Evolutionary conservation across 805 yeast genomes (phyloP).

Genomic region (Ogataea glucozyma): DNA sequence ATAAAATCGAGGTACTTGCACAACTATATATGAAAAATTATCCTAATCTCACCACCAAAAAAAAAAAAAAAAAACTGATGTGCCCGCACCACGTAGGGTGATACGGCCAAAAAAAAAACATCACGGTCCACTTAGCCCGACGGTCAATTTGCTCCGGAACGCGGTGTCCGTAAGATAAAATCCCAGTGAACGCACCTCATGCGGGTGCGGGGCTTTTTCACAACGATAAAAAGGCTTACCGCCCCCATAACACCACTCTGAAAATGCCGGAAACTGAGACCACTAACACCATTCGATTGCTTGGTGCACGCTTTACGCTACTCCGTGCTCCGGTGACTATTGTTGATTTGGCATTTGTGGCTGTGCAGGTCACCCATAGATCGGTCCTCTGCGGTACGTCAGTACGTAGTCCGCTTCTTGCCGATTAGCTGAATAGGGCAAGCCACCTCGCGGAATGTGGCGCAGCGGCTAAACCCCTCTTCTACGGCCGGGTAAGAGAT

Average conservation of each 20-base stretch:
- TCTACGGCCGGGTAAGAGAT: background rate
- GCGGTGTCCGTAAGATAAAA: constrained; percentile 10
- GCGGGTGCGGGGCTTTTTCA: too few relatives aligned
- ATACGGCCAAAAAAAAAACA: constrained; percentile 4
- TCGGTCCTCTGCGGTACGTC: constrained; percentile 12
- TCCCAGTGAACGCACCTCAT: too few relatives aligned
- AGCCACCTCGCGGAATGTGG: background rate
- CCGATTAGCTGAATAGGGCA: background rate
- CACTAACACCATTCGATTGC: background rate
- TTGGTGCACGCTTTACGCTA: constrained; percentile 9
- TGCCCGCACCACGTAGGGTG: constrained; percentile 6
- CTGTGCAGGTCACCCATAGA: constrained; percentile 8
- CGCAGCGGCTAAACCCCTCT: constrained; percentile 1
- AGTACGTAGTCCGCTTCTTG: constrained; percentile 4
- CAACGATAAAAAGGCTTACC: too few relatives aligned
- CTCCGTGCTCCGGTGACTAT: constrained; percentile 12
- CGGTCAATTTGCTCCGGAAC: constrained; percentile 4
- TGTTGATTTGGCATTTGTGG: constrained; percentile 5
- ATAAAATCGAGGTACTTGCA: constrained; percentile 4
- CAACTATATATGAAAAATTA: constrained; percentile 5
- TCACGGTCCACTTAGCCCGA: constrained; percentile 1
- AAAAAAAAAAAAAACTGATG: constrained; percentile 2
- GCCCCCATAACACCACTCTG: too few relatives aligned
- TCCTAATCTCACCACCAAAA: constrained; percentile 3
- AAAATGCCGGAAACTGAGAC: too few relatives aligned